Base-by-base conservation (phyloP, 495 filamentous ascomycete species). In the Pyrenula aspistea region DNA sequence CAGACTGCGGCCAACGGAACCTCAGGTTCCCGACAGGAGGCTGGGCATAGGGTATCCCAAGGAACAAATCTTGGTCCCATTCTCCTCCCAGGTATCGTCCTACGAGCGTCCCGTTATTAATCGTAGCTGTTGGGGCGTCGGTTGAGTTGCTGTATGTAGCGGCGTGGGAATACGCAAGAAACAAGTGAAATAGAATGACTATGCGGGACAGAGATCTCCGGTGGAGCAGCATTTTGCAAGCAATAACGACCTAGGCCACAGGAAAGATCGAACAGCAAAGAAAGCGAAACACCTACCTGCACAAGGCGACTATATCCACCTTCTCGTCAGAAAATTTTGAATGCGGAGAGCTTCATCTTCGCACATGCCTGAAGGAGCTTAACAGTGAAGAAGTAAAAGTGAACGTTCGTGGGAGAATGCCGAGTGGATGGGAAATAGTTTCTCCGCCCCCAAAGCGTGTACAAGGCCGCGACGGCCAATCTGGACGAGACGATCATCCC, bases 1-100 rank as follows among this genome's bases (percentile, higher is more conserved):
- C 15, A 15, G 31, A 42, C 15, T 42, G 31, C 4, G 31, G 31
- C 31, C 31, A 42, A 15, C 31, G 31, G 57, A 73, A 75, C 19
- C 71, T 69, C 4, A 42, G 31, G 31, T 42, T 15, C 8, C 50
- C 50, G 10, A 24, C 22, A 52, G 50, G 50, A 21, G 50, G 50
- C 20, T 52, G 50, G 22, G 50, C 50, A 24, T 21, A 52, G n/a
- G 50, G 50, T 21, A 52, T 52, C 10, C 50, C 50, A 8, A 52
- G 20, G 50, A 52, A 52, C 8, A 21, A 19, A 19, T 52, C 22
- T 19, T 21, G 19, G 20, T 20, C n/a, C 50, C 19, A 52, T 4
- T 24, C 50, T 24, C 19, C n/a, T 20, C 50, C 50, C 8, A 24
- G n/a, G 19, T 21, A 20, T 52, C 22, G n/a, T 20, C 50, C 50